Evolutionary conservation across 257 asterid genomes (phyloP).

Genomic region (Knoxia roxburghii): DNA sequence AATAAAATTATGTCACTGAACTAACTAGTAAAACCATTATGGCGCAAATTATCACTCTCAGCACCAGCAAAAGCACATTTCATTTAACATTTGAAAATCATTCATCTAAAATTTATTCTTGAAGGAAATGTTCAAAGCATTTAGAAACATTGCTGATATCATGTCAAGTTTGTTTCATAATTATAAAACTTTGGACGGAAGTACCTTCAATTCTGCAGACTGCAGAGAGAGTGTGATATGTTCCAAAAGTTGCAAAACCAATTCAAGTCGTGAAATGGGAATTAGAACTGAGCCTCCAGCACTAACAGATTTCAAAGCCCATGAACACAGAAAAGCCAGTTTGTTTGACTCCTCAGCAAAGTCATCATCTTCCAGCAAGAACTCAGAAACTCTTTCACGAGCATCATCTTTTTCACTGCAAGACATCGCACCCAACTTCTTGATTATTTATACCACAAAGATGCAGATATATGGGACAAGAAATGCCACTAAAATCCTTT

Average conservation of each 20-base stretch:
- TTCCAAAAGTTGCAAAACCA: slow-evolving; percentile 77
- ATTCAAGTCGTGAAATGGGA: slow-evolving; percentile 69
- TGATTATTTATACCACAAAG: not conserved
- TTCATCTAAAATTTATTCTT: too few relatives aligned
- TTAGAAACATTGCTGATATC: not conserved
- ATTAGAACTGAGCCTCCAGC: slow-evolving; percentile 78
- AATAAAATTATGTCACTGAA: not conserved
- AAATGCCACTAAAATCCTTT: not conserved
- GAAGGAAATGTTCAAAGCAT: too few relatives aligned
- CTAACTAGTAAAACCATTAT: not conserved
- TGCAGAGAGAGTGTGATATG: slow-evolving; percentile 40
- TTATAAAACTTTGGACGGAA: slow-evolving; percentile 19
- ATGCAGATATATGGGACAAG: not conserved
- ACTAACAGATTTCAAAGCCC: slow-evolving; percentile 53
- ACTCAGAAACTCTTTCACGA: slow-evolving; percentile 26
- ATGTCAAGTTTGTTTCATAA: not conserved
- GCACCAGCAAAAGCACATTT: not conserved
- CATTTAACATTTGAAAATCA: too few relatives aligned
- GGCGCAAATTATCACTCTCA: not conserved
- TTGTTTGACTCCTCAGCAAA: slow-evolving; percentile 62
- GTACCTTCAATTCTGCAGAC: slow-evolving; percentile 48
- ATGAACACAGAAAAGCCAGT: slow-evolving; percentile 63
- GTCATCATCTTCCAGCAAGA: slow-evolving; percentile 32
- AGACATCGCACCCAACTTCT: not conserved
- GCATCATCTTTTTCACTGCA: slow-evolving; percentile 28